These are phyloP conservation scores for Solanum phureja DNA, from an alignment of 257 asterid genomes.

Conservation along the genomic window DNA sequence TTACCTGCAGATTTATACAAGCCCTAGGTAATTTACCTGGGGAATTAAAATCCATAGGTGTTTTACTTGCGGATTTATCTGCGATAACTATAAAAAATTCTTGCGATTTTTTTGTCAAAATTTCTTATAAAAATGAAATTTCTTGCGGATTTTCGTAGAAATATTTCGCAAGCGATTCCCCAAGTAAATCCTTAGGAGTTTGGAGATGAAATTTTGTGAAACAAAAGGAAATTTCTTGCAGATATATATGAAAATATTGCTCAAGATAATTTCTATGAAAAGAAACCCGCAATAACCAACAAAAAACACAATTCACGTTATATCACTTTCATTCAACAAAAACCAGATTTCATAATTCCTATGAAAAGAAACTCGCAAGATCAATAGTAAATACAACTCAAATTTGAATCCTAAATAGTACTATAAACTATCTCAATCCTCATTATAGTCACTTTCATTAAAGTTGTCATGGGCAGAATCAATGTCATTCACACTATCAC, in stretches of 20 bases:
- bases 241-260: not conserved
- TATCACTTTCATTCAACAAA: not conserved
- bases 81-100: no score
- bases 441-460: not conserved
- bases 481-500: no score
- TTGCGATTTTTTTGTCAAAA: no score
- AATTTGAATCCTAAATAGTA: not conserved
- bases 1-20: no score
- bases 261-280: not conserved
- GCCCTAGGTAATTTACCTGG: no score
- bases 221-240: not conserved
- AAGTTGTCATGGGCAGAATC: not conserved
- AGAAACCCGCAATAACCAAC: no score
- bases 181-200: no score
- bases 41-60: no score
- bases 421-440: not conserved
- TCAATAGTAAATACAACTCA: not conserved
- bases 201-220: not conserved
- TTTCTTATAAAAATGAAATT: no score
- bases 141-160: no score
- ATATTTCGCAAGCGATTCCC: no score
- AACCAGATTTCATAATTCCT: not conserved
- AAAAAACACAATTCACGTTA: not conserved
- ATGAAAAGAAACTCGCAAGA: not conserved
- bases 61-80: no score